A percentile compares a stretch with the other conserved stretches of the same genome.
Conservation (phyloP, 441 rosid genomes). For the Gossypium lobatum region DNA sequence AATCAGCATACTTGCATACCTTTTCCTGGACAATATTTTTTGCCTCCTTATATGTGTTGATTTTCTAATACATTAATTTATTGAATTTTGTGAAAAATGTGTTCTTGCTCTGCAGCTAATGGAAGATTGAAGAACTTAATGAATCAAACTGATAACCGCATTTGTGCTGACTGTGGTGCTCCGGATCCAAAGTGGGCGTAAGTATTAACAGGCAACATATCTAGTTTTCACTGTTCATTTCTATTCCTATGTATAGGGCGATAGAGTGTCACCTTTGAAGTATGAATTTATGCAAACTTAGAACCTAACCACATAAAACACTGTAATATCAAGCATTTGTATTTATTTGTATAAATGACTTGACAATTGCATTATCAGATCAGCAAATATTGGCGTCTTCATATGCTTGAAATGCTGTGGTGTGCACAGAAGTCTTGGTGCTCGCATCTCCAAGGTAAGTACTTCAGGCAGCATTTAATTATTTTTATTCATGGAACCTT, state of each 20-base stretch:
- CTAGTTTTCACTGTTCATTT: not conserved
- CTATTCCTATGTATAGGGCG: not conserved
- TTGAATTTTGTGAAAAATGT: not conserved
- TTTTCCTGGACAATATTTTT: not conserved
- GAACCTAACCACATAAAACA: not conserved
- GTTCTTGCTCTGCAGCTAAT: conserved; percentile 47
- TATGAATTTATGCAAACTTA: not conserved
- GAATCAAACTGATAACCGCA: conserved; percentile 66
- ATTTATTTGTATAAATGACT: not conserved
- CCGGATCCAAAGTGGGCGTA: conserved; percentile 99
- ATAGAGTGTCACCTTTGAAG: not conserved
- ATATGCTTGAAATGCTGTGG: conserved; percentile 94
- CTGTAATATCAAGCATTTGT: not conserved
- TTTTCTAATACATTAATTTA: not conserved
- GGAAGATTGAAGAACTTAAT: conserved; percentile 66
- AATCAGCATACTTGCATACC: not conserved
- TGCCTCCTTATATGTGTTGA: not conserved
- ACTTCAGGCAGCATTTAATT: not conserved
- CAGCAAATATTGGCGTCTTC: conserved; percentile 94
- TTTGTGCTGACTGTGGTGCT: conserved; percentile 90
- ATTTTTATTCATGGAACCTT: too few relatives aligned
- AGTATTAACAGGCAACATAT: conserved; percentile 26
- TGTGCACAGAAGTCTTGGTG: conserved; percentile 93
- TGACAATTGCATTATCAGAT: conserved; percentile 46
- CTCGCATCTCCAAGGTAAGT: conserved; percentile 83